phyloP scores from a whole-genome alignment of 441 rosid genomes.

The Erodium trifolium region DNA sequence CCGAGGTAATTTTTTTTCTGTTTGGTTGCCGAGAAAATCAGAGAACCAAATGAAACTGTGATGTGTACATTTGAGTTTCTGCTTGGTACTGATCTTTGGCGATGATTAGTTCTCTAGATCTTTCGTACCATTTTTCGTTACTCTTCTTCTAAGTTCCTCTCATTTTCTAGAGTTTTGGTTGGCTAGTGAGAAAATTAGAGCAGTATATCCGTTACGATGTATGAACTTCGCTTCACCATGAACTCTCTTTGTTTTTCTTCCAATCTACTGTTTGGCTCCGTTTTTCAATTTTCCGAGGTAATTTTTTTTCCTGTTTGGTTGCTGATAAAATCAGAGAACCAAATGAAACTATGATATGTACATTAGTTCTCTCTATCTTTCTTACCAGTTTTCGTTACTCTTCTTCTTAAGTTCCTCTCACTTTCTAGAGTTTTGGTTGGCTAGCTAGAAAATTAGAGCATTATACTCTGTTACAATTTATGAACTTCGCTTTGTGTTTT shows the following conservation, averaged over 20 bases:
- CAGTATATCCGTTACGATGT: too few species aligned
- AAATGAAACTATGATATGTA: background rate
- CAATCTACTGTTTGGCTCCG: conserved; percentile 20
- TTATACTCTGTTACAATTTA: too few species aligned
- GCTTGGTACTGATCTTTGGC: too few species aligned
- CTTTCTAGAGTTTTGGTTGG: too few species aligned
- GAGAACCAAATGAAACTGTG: background rate
- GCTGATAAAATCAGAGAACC: background rate
- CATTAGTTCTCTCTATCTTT: background rate
- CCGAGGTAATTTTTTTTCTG: conserved; percentile 3
- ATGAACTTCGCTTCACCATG: background rate
- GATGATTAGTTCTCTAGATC: background rate
- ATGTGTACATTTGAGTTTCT: too few species aligned
- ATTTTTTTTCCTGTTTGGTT: background rate
- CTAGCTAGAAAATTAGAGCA: too few species aligned
- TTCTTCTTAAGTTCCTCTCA: too few species aligned
- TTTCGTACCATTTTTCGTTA: background rate
- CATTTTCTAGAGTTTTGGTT: too few species aligned
- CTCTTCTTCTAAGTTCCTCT: too few species aligned
- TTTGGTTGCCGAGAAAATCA: conserved; percentile 3
- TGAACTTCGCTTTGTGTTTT: background rate
- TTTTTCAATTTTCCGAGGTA: conserved; percentile 6
- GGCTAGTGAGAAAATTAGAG: too few species aligned
- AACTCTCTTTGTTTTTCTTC: background rate
- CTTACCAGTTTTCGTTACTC: background rate